Evolutionary conservation across 2,329 filamentous ascomycete species (phyloP), one percentile per base, ranked within the genome.

Genomic region (Sclerotinia spermophila): DNA sequence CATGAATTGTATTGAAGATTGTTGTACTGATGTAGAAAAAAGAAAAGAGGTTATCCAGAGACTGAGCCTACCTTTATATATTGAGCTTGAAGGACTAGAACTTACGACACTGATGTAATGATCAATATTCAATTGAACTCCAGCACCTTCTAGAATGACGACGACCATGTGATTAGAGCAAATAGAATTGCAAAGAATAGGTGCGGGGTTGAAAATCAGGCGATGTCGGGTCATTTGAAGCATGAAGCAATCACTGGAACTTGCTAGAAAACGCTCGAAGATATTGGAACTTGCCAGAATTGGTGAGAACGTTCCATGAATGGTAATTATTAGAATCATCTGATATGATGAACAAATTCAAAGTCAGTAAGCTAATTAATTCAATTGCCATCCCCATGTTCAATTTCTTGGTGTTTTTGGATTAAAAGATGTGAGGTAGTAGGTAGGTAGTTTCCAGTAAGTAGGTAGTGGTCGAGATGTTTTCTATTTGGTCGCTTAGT

Each of bases 1-100:
- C 69, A 71, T 71, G 55, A 33, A 56, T 19, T 62, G 62, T 66
- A 68, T 56, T 70, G 55, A 48, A 44, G 67, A 71, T 66, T 72
- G 70, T 69, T 69, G 64, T 68, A 51, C 44, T 68, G 56, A 59
- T 70, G 69, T 33, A 30, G 69, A 68, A 53, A n/a, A 62, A 68
- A 68, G 56, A 58, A 6, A 58, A 11, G 35, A 30, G 38, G 38
- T 6, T 61, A 30, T 38, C 33, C 38, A 48, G 27, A 56, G 38
- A 45, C 11, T 59, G 27, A 40, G 44, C 61, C 24, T 58, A 58
- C 40, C 62, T 68, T 71, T 71, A 71, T 44, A 71, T 68, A 71
- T 58, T 67, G 15, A 33, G 19, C 58, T 45, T 58, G 27, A 55
- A 15, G 56, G 33, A 59, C 21, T 71, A 38, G 69, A 70, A 70